Evolutionary conservation across 306 rosid genomes (phyloP), one percentile per base, ranked within the genome.

Genomic region (Cucumis cinereus): DNA sequence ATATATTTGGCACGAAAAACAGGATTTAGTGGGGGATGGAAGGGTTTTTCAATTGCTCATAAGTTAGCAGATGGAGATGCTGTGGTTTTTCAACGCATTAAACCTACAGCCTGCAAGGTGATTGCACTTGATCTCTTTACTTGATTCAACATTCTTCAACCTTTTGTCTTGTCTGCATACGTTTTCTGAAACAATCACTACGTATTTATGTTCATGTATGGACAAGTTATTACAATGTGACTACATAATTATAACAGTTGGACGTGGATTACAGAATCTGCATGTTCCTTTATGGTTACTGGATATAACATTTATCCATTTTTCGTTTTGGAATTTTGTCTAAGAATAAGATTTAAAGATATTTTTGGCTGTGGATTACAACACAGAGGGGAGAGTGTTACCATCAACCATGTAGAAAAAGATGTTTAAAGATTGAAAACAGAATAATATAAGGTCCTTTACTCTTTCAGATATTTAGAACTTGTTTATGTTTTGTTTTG

Each of bases 1-100:
- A 71, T 89, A 70, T 92, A 86, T 81, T 85, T 89, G 85, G 49
- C 80, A 36, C 61, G 86, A 13, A 90, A 89, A 35, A 73, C 79
- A 23, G 96, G 96, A 69, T 86, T 90, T 6, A 90, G 94, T 36
- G 96, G 91, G 52, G 94, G 98, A 74, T 90, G 98, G 94, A 86
- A 67, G 78, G 98, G 89, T 26, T 91, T 93, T 70, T 63, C 98
- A 5, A 78, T 91, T 82, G 97, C 96, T 78, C 98, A 89, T 82
- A 73, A 79, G 15, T 83, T 89, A 81, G 88, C 81, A 6, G 92
- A 89, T 52, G 98, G 98, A 26, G 97, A 93, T 26, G 97, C 98
- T 20, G 73, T 93, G 55, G 81, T 89, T 73, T 93, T 89, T 78
- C 92, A 93, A 62, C 72, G 86, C 77, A 84, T 85, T 59, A 80